phyloP scores from a whole-genome alignment of 768 basidiomycete species.

The Tricholoma bakamatsutake region DNA sequence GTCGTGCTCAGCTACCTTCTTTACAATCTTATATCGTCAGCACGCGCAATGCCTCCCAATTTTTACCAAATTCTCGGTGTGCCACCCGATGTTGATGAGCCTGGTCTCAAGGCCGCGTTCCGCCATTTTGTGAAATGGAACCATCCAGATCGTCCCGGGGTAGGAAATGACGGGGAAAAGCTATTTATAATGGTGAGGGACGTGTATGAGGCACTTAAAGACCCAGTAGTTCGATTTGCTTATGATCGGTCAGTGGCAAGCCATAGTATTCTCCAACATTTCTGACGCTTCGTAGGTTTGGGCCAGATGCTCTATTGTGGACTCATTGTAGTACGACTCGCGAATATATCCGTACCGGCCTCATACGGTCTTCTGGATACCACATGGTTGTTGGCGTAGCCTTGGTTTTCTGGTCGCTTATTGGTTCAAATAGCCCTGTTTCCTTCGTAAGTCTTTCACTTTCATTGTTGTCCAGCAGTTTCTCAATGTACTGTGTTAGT shows the following conservation, averaged over 20 bases:
- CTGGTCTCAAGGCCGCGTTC: constrained; percentile 65
- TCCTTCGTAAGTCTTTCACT: constrained; percentile 52
- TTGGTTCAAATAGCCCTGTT: constrained; percentile 53
- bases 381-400: constrained; percentile 55
- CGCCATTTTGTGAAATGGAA: constrained; percentile 65
- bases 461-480: constrained; percentile 14
- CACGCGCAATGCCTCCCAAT: constrained; percentile 55
- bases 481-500: constrained; percentile 36
- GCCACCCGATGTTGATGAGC: constrained; percentile 55
- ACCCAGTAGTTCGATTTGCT: constrained; percentile 74
- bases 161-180: constrained; percentile 50
- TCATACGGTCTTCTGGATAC: constrained; percentile 56
- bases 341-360: constrained; percentile 65
- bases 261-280: neutral
- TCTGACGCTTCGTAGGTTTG: constrained; percentile 51
- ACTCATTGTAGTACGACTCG: constrained; percentile 57
- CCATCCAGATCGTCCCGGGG: constrained; percentile 71
- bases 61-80: constrained; percentile 76
- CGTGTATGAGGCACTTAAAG: constrained; percentile 73
- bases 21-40: constrained; percentile 58
- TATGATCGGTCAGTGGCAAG: constrained; percentile 64
- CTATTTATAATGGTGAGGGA: constrained; percentile 67
- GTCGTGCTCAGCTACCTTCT: constrained; percentile 62
- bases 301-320: constrained; percentile 68
- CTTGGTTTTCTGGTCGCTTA: constrained; percentile 58